Conservation (phyloP, 208 protist species). For the Leishmania amazonensis region DNA sequence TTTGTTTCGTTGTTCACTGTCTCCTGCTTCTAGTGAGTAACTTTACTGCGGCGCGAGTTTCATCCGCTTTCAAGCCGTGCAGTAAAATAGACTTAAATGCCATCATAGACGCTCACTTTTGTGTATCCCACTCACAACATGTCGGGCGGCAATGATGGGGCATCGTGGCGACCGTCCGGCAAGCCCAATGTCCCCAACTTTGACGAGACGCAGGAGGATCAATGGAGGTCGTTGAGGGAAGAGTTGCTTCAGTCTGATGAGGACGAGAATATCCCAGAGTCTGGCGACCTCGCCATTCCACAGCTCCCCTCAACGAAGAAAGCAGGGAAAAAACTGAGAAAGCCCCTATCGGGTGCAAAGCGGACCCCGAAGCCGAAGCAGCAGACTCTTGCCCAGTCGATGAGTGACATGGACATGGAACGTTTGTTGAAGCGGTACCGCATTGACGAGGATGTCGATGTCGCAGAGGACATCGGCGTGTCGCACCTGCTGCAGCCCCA, state of each 20-base stretch:
- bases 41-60: background rate
- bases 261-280: conserved; percentile 32
- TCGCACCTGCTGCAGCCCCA: conserved; percentile 51
- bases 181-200: conserved; percentile 25
- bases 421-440: conserved; percentile 54
- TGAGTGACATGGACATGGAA: conserved; percentile 72
- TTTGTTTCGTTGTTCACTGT: background rate
- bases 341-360: conserved; percentile 14
- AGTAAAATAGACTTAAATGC: background rate
- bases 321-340: conserved; percentile 15
- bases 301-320: conserved; percentile 42
- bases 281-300: conserved; percentile 34
- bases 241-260: conserved; percentile 55
- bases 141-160: conserved; percentile 4
- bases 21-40: background rate
- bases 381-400: conserved; percentile 66
- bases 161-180: conserved; percentile 1
- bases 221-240: conserved; percentile 62
- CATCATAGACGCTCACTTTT: background rate
- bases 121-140: background rate
- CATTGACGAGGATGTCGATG: conserved; percentile 46
- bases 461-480: conserved; percentile 45
- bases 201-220: conserved; percentile 51
- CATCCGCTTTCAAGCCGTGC: background rate
- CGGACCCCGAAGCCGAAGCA: conserved; percentile 50